These are phyloP conservation scores for Clathrus columnatus DNA, from an alignment of 768 basidiomycete genomes.

Conservation along the genomic window DNA sequence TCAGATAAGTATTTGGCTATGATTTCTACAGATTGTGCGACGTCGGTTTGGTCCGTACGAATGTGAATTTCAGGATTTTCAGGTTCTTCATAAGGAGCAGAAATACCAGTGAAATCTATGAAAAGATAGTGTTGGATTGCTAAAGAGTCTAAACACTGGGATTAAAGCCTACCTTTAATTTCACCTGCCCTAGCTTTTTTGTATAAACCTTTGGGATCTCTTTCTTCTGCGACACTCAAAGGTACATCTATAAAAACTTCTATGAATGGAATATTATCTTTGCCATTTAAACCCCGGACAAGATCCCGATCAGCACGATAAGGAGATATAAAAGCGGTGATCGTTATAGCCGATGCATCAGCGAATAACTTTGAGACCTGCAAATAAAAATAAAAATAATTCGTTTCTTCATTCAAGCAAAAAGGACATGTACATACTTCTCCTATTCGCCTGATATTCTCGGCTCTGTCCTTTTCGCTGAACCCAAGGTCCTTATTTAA, in stretches of 20 bases:
- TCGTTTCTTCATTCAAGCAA: background rate
- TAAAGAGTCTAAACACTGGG: background rate
- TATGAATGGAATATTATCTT: conserved; percentile 68
- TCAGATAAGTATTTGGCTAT: conserved; percentile 73
- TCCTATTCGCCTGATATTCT: conserved; percentile 95
- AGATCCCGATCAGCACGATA: conserved; percentile 78
- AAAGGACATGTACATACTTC: conserved; percentile 49
- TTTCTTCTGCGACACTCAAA: conserved; percentile 73
- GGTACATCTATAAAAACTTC: conserved; percentile 96
- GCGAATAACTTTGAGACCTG: conserved; percentile 94
- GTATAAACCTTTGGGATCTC: conserved; percentile 97
- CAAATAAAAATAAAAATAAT: background rate
- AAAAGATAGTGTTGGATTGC: background rate
- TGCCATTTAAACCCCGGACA: conserved; percentile 75
- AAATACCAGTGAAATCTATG: conserved; percentile 94
- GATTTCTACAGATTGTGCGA: conserved; percentile 65
- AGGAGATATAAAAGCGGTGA: conserved; percentile 99
- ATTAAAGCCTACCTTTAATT: conserved; percentile 65
- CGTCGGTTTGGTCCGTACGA: conserved; percentile 71
- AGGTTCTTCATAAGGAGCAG: conserved; percentile 93
- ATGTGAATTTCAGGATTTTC: conserved; percentile 84
- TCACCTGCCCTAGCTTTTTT: conserved; percentile 92
- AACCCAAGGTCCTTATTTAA: conserved; percentile 96
- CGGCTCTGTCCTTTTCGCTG: conserved; percentile 81
- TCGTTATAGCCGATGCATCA: conserved; percentile 72